Percentiles rank a stretch among this genome's conserved stretches.
phyloP scores from a whole-genome alignment of 2,329 filamentous ascomycete species.

The Colletotrichum sp. region DNA sequence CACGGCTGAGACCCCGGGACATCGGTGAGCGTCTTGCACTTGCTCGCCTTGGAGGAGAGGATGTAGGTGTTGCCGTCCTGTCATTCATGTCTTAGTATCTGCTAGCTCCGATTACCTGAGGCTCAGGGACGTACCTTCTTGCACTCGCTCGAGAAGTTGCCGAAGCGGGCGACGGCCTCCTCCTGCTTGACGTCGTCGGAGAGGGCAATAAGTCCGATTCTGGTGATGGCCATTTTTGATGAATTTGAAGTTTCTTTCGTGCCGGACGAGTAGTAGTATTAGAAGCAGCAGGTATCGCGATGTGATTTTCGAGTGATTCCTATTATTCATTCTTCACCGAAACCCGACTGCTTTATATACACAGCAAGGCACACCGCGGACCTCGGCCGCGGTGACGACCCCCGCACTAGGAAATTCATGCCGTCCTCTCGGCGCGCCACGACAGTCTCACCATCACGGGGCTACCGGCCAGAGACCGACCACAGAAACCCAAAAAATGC shows the following conservation, averaged over 20 bases:
- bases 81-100: not conserved
- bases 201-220: slow-evolving; percentile 13
- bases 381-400: not conserved
- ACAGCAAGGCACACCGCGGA: not conserved
- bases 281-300: not conserved
- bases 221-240: slow-evolving; percentile 9
- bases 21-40: slow-evolving; percentile 13
- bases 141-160: slow-evolving; percentile 13
- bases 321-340: not conserved
- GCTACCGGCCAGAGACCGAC: not conserved
- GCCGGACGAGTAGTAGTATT: not conserved
- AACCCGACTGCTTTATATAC: not conserved
- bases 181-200: slow-evolving; percentile 7
- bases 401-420: not conserved
- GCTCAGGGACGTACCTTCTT: not conserved
- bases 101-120: rapidly evolving
- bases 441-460: not conserved
- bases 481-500: not conserved
- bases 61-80: slow-evolving; percentile 14
- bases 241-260: not conserved
- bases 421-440: not conserved
- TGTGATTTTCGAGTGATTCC: not conserved
- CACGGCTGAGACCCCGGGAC: slow-evolving; percentile 12
- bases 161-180: slow-evolving; percentile 6
- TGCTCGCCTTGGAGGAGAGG: slow-evolving; percentile 16